Evolutionary conservation across 331 rosid species (phyloP).

Genomic region (Erythrophleum ivorense): DNA sequence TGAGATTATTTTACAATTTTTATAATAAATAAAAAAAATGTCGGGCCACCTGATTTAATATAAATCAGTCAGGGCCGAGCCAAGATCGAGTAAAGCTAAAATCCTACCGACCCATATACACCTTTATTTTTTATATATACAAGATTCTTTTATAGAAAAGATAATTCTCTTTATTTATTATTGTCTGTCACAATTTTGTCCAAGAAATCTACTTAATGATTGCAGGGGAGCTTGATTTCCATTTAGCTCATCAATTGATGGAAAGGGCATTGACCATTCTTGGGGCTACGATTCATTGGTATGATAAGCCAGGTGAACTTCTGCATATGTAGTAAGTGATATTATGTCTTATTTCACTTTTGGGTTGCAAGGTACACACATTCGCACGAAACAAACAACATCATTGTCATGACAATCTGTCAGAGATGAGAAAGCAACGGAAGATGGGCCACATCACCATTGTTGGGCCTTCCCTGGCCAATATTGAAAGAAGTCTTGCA

Average conservation of each 20-base stretch:
- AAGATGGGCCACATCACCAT: slow-evolving; percentile 94
- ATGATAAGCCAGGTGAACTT: slow-evolving; percentile 84
- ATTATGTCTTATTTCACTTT: slow-evolving; percentile 21
- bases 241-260: slow-evolving; percentile 73
- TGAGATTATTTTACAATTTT: no score
- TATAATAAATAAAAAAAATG: no score
- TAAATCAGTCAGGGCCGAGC: no score
- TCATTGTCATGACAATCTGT: slow-evolving; percentile 21
- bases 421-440: slow-evolving; percentile 88
- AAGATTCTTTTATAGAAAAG: neutral
- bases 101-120: no score
- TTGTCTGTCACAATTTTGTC: slow-evolving; percentile 3
- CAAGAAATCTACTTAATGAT: slow-evolving; percentile 36
- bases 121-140: no score
- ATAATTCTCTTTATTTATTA: slow-evolving; percentile 8
- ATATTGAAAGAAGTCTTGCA: slow-evolving; percentile 59
- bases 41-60: no score
- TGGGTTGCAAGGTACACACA: neutral
- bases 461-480: slow-evolving; percentile 65
- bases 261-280: slow-evolving; percentile 67
- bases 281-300: slow-evolving; percentile 88
- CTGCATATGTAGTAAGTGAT: slow-evolving; percentile 16
- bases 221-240: slow-evolving; percentile 83
- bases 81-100: no score
- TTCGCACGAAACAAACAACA: slow-evolving; percentile 10